These are phyloP conservation scores for Claviceps paspali DNA, from an alignment of 2,329 filamentous ascomycete species.

Conservation along the genomic window DNA sequence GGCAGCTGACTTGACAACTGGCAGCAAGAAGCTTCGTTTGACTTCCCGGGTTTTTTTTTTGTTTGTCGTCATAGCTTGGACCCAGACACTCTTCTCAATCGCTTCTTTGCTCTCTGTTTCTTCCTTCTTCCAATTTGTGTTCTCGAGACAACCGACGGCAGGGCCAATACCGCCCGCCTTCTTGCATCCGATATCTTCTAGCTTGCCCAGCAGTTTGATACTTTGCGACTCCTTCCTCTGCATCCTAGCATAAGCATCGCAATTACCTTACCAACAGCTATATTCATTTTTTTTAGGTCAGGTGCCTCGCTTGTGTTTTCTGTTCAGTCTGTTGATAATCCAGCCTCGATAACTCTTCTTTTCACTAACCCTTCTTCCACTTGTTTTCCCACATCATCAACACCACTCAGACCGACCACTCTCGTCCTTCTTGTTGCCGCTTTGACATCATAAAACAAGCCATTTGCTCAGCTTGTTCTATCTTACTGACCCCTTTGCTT, in stretches of 20 bases:
- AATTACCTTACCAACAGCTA: conserved; percentile 8
- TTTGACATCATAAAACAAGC: conserved; percentile 20
- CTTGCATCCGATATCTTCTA: conserved; percentile 6
- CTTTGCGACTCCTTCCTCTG: conserved; percentile 7
- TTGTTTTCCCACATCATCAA: conserved; percentile 29
- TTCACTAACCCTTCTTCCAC: conserved; percentile 8
- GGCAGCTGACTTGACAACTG: conserved; percentile 5
- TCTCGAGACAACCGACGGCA: conserved; percentile 2
- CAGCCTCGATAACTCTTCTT: conserved; percentile 7
- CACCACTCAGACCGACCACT: conserved; percentile 25
- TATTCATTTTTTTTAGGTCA: conserved; percentile 10
- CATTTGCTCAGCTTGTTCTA: conserved; percentile 46
- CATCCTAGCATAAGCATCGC: conserved; percentile 10
- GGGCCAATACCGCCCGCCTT: conserved; percentile 5
- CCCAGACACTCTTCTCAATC: conserved; percentile 2
- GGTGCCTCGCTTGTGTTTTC: conserved; percentile 7
- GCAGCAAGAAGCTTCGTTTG: conserved; percentile 1
- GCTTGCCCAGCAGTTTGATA: conserved; percentile 2
- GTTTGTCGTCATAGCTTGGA: conserved; percentile 4
- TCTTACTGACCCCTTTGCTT: conserved; percentile 45
- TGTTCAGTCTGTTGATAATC: conserved; percentile 4
- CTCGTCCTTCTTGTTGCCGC: conserved; percentile 13
- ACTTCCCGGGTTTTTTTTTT: background rate
- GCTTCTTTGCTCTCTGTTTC: conserved; percentile 5
- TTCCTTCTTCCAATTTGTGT: conserved; percentile 5